Evolutionary conservation across 352 stramenopile species (phyloP).

Genomic region (Phytopythium cucurbitacearum): DNA sequence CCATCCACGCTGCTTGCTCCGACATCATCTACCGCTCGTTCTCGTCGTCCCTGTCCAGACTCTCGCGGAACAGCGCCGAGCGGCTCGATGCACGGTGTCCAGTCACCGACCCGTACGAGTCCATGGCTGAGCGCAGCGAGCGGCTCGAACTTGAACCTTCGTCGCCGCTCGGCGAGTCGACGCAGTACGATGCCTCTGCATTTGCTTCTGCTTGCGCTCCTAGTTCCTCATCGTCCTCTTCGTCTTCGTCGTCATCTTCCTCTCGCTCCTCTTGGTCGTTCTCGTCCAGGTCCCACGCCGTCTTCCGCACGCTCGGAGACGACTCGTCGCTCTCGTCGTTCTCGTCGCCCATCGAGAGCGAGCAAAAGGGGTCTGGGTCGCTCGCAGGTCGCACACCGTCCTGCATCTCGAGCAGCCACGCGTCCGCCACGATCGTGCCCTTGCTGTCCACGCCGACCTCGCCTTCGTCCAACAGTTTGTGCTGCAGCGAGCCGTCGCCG

Average conservation of each 20-base stretch:
- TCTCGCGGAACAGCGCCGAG: conserved; percentile 25
- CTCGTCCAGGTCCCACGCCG: conserved; percentile 10
- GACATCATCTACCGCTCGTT: conserved; percentile 1
- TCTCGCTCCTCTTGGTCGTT: conserved; percentile 20
- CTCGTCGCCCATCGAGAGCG: conserved; percentile 8
- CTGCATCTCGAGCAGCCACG: conserved; percentile 13
- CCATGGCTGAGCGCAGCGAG: conserved; percentile 14
- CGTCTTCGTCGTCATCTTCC: conserved; percentile 17
- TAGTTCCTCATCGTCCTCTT: conserved; percentile 9
- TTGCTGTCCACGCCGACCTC: conserved; percentile 12
- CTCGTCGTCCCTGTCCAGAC: not conserved
- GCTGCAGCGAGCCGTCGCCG: conserved; percentile 36
- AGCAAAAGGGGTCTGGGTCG: conserved; percentile 17
- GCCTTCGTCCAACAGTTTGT: conserved; percentile 44
- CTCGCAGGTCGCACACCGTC: conserved; percentile 4
- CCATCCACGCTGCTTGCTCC: not conserved
- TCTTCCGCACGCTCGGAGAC: conserved; percentile 11
- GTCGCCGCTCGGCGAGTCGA: too few species aligned
- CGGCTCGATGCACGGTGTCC: conserved; percentile 9
- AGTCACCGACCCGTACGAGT: conserved; percentile 27
- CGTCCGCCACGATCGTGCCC: conserved; percentile 21
- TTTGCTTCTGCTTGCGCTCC: too few species aligned
- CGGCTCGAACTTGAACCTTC: not conserved
- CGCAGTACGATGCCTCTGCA: too few species aligned
- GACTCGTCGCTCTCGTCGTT: conserved; percentile 4